phyloP scores from a whole-genome alignment of 129 eudicot genomes.

The Chrysanthemum lavandulifolium region DNA sequence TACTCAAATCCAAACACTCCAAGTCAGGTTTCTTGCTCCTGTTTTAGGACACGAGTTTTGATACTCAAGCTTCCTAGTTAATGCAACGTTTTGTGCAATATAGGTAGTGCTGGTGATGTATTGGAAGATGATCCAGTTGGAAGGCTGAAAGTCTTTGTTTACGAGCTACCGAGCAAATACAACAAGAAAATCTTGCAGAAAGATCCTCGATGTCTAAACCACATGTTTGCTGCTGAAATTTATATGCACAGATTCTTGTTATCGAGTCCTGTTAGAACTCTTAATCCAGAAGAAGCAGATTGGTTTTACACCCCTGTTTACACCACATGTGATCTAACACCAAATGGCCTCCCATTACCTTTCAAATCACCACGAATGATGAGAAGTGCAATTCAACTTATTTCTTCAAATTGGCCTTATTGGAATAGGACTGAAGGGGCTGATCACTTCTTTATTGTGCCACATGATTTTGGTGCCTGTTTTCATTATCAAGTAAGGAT shows the following conservation, averaged over 20 bases:
- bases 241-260: slow-evolving; percentile 90
- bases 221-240: slow-evolving; percentile 98
- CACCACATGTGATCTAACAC: slow-evolving; percentile 86
- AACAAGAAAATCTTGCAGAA: slow-evolving; percentile 89
- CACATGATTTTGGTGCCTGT: slow-evolving; percentile 97
- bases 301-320: slow-evolving; percentile 97
- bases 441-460: slow-evolving; percentile 87
- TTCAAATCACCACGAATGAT: slow-evolving; percentile 97
- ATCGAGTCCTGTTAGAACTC: slow-evolving; percentile 90
- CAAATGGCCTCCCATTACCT: slow-evolving; percentile 92
- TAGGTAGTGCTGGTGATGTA: slow-evolving; percentile 99
- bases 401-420: slow-evolving; percentile 96
- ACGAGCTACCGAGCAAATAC: slow-evolving; percentile 97
- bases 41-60: no score
- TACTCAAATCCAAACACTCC: no score
- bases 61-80: not conserved
- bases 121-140: slow-evolving; percentile 97
- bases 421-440: slow-evolving; percentile 98
- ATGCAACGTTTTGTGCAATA: slow-evolving; percentile 19
- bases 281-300: slow-evolving; percentile 96
- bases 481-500: slow-evolving; percentile 81
- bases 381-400: slow-evolving; percentile 96
- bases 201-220: slow-evolving; percentile 86
- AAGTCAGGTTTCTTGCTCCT: no score
- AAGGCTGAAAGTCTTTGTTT: slow-evolving; percentile 82